A percentile compares a stretch with the other conserved stretches of the same genome.
These are phyloP conservation scores for Malus domestica DNA, from an alignment of 306 rosid genomes.

Conservation along the genomic window DNA sequence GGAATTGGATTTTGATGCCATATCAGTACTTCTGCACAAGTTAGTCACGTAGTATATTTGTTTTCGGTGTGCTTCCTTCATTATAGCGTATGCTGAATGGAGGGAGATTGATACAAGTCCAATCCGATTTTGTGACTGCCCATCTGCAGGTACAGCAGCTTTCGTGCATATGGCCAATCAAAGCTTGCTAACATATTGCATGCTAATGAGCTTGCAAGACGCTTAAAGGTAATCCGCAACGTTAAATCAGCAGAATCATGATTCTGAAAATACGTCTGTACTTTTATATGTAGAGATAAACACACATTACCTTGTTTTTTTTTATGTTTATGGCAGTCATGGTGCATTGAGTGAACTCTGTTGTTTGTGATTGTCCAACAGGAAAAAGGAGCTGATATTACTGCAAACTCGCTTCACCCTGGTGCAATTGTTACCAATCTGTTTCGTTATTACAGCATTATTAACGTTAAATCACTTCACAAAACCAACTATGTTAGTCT, in stretches of 20 bases:
- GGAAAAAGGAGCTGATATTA: constrained; percentile 61
- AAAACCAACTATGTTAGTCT: neutral
- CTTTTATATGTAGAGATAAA: no score
- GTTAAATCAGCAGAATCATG: neutral
- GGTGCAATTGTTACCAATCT: constrained; percentile 65
- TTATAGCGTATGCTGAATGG: no score
- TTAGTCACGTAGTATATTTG: no score
- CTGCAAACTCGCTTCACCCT: constrained; percentile 88
- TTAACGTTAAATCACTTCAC: constrained; percentile 34
- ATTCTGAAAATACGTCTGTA: neutral
- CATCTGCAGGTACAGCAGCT: constrained; percentile 50
- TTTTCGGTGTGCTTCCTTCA: no score
- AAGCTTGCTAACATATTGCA: constrained; percentile 86
- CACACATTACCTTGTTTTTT: no score
- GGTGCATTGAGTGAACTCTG: neutral
- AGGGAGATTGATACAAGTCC: no score
- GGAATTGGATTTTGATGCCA: no score
- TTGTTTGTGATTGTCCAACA: constrained; percentile 30
- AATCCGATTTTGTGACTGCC: neutral
- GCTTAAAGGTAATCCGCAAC: constrained; percentile 34
- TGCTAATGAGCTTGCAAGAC: constrained; percentile 71
- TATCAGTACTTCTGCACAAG: no score
- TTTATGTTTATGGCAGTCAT: neutral
- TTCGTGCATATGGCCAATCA: constrained; percentile 82
- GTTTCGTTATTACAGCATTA: constrained; percentile 34